Evolutionary conservation across 495 filamentous ascomycete genomes (phyloP).

Genomic region (Cercophora scortea): DNA sequence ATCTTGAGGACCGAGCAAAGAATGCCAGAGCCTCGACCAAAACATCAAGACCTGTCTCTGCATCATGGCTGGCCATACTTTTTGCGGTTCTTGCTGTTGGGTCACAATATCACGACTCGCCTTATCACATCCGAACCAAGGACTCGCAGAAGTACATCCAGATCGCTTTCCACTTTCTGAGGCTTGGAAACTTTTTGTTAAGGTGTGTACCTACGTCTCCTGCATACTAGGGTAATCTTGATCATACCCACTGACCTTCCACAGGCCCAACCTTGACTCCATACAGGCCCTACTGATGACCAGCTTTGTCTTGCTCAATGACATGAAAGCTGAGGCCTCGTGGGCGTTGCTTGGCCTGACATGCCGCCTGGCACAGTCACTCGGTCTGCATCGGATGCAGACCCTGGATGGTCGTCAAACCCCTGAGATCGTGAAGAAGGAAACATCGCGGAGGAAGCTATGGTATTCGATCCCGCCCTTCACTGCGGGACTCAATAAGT

Average conservation of each 20-base stretch:
- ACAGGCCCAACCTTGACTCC: constrained; percentile 48
- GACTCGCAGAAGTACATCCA: constrained; percentile 49
- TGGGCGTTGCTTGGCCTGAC: constrained; percentile 50
- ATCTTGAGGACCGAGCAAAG: constrained; percentile 58
- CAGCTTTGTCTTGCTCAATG: constrained; percentile 47
- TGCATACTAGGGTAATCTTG: background rate
- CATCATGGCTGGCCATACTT: constrained; percentile 62
- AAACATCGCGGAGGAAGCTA: constrained; percentile 36
- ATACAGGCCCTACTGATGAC: constrained; percentile 48
- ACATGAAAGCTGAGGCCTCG: constrained; percentile 53
- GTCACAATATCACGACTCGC: constrained; percentile 69
- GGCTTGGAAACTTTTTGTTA: constrained; percentile 45
- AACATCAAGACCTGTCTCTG: constrained; percentile 49
- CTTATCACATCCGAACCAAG: constrained; percentile 44
- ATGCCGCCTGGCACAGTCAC: constrained; percentile 46
- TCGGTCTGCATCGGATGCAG: constrained; percentile 42
- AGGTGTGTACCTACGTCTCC: constrained; percentile 19
- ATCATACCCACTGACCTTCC: background rate
- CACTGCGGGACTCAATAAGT: background rate
- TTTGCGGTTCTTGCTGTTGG: constrained; percentile 76
- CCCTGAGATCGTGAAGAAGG: constrained; percentile 29
- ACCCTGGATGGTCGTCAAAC: constrained; percentile 28
- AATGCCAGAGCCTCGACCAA: constrained; percentile 41
- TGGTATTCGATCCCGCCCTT: constrained; percentile 20
- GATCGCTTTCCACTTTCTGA: constrained; percentile 48